These are phyloP conservation scores for Hansenula sp. DNA, from an alignment of 1,139 yeast genomes.

Conservation along the genomic window DNA sequence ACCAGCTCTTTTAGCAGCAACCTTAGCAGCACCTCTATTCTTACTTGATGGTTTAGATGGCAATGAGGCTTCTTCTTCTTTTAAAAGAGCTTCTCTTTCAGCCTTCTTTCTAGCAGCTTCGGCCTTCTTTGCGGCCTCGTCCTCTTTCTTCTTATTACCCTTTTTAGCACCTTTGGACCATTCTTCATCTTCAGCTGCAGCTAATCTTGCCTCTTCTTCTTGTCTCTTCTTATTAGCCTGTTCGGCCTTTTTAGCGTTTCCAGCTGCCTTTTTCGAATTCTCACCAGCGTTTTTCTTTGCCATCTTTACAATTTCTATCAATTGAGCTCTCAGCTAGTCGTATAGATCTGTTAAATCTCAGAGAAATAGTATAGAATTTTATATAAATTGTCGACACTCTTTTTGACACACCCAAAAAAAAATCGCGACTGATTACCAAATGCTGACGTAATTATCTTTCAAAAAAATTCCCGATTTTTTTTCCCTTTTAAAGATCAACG, in stretches of 20 bases:
- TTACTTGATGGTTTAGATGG: slow-evolving; percentile 57
- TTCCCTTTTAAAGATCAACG: too few species aligned
- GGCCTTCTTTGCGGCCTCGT: slow-evolving; percentile 53
- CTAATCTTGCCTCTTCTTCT: slow-evolving; percentile 44
- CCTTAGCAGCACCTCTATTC: slow-evolving; percentile 69
- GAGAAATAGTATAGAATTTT: not conserved
- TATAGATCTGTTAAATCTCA: too few species aligned
- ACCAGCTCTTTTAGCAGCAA: slow-evolving; percentile 58
- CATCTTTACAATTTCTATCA: slow-evolving; percentile 29
- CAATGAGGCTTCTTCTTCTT: slow-evolving; percentile 60
- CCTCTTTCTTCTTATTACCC: slow-evolving; percentile 66
- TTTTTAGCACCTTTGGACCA: slow-evolving; percentile 78
- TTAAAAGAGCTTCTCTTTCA: slow-evolving; percentile 53
- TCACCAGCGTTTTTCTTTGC: slow-evolving; percentile 54
- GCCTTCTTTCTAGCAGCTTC: slow-evolving; percentile 64
- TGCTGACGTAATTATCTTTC: too few species aligned
- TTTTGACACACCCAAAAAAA: slow-evolving; percentile 1
- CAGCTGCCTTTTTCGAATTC: slow-evolving; percentile 62
- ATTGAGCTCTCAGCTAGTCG: too few species aligned
- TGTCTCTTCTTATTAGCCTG: slow-evolving; percentile 57
- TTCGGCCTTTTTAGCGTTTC: slow-evolving; percentile 69
- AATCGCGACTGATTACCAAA: too few species aligned
- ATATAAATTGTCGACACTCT: not conserved
- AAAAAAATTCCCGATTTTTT: not conserved
- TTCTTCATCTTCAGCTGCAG: slow-evolving; percentile 53